These are phyloP conservation scores for Rhodotorula sp. DNA, from an alignment of 1,284 basidiomycete species.

Conservation along the genomic window DNA sequence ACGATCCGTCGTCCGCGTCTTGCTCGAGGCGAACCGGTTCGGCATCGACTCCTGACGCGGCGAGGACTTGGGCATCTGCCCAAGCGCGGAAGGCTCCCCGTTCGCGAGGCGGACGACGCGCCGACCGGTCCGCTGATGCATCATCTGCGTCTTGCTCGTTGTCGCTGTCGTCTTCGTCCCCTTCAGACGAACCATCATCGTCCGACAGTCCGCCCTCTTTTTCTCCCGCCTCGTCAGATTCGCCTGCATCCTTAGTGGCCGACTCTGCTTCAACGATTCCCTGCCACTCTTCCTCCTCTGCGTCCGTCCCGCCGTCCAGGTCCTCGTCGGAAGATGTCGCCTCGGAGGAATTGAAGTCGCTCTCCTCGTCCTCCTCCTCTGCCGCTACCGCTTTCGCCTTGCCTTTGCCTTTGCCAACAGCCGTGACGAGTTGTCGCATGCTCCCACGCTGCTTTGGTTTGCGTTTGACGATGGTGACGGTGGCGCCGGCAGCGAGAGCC, in stretches of 20 bases:
- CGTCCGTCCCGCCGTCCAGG: background rate
- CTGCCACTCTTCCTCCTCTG: conserved; percentile 15
- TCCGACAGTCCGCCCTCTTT: conserved; percentile 31
- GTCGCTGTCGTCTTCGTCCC: conserved; percentile 5
- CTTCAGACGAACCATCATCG: conserved; percentile 38
- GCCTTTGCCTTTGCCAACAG: conserved; percentile 38
- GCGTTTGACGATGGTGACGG: conserved; percentile 29
- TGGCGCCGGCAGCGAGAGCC: conserved; percentile 28
- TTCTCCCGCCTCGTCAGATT: conserved; percentile 13
- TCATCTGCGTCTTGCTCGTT: conserved; percentile 30
- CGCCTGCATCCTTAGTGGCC: background rate
- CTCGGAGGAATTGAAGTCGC: conserved; percentile 32
- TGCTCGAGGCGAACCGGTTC: conserved; percentile 14
- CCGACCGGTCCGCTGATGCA: conserved; percentile 37
- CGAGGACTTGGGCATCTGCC: conserved; percentile 38
- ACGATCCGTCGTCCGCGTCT: conserved; percentile 32
- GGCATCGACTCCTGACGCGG: conserved; percentile 30
- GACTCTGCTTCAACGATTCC: conserved; percentile 22
- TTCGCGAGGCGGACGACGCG: conserved; percentile 38
- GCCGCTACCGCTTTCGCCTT: conserved; percentile 42
- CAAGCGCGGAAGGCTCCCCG: conserved; percentile 38
- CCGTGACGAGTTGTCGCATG: conserved; percentile 27
- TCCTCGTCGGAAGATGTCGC: conserved; percentile 5
- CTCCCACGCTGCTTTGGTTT: conserved; percentile 31
- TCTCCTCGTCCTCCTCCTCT: conserved; percentile 32